Base-by-base conservation (phyloP, 1,139 yeast species). In the Blastobotrys arbuscula region DNA sequence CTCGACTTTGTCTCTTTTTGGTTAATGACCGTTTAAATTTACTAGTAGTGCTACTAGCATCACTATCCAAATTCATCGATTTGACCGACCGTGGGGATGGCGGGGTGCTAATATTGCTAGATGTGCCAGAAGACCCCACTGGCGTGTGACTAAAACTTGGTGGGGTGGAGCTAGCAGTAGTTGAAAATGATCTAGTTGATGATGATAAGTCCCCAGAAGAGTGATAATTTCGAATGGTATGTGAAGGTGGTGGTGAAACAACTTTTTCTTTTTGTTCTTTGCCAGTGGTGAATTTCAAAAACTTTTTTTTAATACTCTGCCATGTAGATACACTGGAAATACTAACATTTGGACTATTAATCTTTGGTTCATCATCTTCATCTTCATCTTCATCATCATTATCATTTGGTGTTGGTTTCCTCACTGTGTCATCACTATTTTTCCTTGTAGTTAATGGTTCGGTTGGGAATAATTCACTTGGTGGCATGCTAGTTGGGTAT, bases 401-500 rank as follows among this genome's bases (percentile, higher is more conserved):
- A 15, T 39, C 8, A n/a, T 26, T 3, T 13, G 15, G 30, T 3
- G 9, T 18, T 38, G 30, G 33, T 26, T 24, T 8, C 58, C 51
- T 12, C n/a, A 50, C 44, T 2, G 52, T 50, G 35, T 50, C 52
- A 16, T 45, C 44, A 19, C 48, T 43, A 13, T 34, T 45, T 19
- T 50, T 42, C n/a, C 40, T 16, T 18, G 46, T 15, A 2, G 41
- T 24, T 10, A 36, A 9, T 7, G 31, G 19, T 20, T 28, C 42
- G 10, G 42, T 39, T 6, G 47, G 47, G 38, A 44, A 44, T 30
- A 44, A 24, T 31, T 44, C 47, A 6, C 43, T 30, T 21, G 47
- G 47, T 12, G 52, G 41, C 28, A 46, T 44, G 28, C 41, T 26
- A n/a, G 49, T 46, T 0, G 63, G 62, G 44, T 59, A 77, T 1